phyloP scores from a whole-genome alignment of 2,329 filamentous ascomycete species.

The Fusarium staphyleae region DNA sequence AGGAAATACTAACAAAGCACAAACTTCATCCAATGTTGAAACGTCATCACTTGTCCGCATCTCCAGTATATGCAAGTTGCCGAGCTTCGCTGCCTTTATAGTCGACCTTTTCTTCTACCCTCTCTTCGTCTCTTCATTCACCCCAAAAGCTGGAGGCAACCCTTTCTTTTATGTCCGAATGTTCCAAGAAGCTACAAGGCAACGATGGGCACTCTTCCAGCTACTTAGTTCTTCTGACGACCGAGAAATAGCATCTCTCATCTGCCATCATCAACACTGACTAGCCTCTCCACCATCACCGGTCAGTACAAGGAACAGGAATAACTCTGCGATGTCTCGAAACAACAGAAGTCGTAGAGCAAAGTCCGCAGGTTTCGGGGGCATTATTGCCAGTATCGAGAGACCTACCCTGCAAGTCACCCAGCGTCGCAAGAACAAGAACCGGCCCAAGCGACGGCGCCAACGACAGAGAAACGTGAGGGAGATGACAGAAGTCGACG shows the following conservation, averaged over 20 bases:
- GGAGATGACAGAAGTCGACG: neutral
- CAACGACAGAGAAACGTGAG: neutral
- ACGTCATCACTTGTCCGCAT: no score
- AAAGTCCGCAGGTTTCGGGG: neutral
- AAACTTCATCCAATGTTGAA: no score
- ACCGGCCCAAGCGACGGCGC: neutral
- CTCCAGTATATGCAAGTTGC: no score
- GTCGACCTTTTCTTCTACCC: no score
- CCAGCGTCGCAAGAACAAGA: neutral
- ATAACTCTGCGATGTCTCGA: neutral
- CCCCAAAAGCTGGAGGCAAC: neutral
- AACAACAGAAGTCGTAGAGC: neutral
- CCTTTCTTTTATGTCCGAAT: neutral
- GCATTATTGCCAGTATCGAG: neutral
- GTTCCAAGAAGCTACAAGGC: neutral
- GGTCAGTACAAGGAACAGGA: neutral
- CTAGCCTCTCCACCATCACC: neutral
- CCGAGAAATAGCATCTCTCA: neutral
- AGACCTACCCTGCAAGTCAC: neutral
- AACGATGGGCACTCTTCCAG: neutral
- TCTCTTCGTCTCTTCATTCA: neutral
- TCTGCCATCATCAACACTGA: neutral
- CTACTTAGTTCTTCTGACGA: neutral
- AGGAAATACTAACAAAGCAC: no score
- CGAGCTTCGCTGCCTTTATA: no score